Evolutionary conservation across 495 filamentous ascomycete species (phyloP), one percentile per base, ranked within the genome.

Genomic region (Penicillium fimorum): DNA sequence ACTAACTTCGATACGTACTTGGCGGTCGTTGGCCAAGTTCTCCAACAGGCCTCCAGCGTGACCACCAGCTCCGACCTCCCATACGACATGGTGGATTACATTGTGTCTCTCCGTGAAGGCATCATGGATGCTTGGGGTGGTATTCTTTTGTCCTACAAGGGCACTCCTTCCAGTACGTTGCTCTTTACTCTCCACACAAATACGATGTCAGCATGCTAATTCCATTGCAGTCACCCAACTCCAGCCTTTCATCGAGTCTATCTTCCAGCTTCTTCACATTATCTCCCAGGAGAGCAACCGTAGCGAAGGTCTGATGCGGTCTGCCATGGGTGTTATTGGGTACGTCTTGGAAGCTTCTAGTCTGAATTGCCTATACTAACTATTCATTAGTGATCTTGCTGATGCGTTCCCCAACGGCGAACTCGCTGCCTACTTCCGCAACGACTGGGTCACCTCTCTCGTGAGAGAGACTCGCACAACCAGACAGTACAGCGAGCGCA

Each of bases 81-180:
- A 42, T 91, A 90, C 55, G 94, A 98, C 62, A 95, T 96, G 87
- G 82, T 92, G 32, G 93, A 97, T 70, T 98, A 98, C 66, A 84
- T 98, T 58, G 83, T 95, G 58, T 95, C 92, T 15, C 82, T 98
- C 48, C 85, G 94, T 53, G 94, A 98, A 69, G 94, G 93, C 63
- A 96, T 97, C 55, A 96, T 97, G 89, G 94, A 98, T 82, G 94
- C 94, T 15, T 98, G 96, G 91, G 92, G 90, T 67, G 94, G 94
- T 64, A 92, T 93, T 45, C 88, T 98, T 58, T 83, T 92, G 67
- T 91, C 94, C 32, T 89, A 97, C 85, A 96, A 93, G 82, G 74
- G 80, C 57, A 74, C 56, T 29, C 65, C 75, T 43, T 46, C 86
- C 78, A 81, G 81, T 72, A 64, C 51, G 69, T 55, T 17, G n/a